phyloP scores from a whole-genome alignment of 2,329 filamentous ascomycete species.

The Pyrenophora seminiperda region DNA sequence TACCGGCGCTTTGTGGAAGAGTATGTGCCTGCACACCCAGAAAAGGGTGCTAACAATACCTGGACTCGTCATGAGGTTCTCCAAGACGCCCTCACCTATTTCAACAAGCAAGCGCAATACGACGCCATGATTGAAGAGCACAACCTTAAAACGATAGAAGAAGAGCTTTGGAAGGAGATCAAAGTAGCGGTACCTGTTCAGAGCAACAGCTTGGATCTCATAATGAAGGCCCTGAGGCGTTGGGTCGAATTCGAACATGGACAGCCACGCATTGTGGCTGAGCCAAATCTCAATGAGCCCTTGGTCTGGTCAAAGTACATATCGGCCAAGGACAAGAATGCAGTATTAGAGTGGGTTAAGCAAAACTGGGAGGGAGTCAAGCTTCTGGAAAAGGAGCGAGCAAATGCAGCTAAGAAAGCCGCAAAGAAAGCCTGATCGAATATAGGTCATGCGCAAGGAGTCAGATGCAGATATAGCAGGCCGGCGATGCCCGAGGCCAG shows the following conservation, averaged over 20 bases:
- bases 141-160: slow-evolving; percentile 47
- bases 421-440: slow-evolving; percentile 1
- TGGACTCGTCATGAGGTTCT: slow-evolving; percentile 55
- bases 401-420: slow-evolving; percentile 20
- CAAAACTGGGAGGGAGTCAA: slow-evolving; percentile 40
- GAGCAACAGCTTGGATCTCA: slow-evolving; percentile 29
- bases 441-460: not conserved
- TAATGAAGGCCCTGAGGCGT: slow-evolving; percentile 39
- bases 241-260: slow-evolving; percentile 42
- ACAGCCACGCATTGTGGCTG: slow-evolving; percentile 21
- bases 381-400: slow-evolving; percentile 35
- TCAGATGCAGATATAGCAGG: not conserved
- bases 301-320: slow-evolving; percentile 31
- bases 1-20: slow-evolving; percentile 67
- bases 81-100: slow-evolving; percentile 59
- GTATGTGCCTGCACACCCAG: slow-evolving; percentile 62
- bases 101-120: slow-evolving; percentile 56
- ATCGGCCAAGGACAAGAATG: slow-evolving; percentile 9
- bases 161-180: slow-evolving; percentile 52
- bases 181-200: slow-evolving; percentile 46
- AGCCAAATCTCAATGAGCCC: slow-evolving; percentile 22
- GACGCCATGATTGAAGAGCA: slow-evolving; percentile 45
- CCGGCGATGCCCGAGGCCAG: not conserved
- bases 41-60: slow-evolving; percentile 34
- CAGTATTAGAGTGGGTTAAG: slow-evolving; percentile 37